These are phyloP conservation scores for Coccomyxa sp. DNA, from an alignment of 139 green algal species.

Conservation along the genomic window DNA sequence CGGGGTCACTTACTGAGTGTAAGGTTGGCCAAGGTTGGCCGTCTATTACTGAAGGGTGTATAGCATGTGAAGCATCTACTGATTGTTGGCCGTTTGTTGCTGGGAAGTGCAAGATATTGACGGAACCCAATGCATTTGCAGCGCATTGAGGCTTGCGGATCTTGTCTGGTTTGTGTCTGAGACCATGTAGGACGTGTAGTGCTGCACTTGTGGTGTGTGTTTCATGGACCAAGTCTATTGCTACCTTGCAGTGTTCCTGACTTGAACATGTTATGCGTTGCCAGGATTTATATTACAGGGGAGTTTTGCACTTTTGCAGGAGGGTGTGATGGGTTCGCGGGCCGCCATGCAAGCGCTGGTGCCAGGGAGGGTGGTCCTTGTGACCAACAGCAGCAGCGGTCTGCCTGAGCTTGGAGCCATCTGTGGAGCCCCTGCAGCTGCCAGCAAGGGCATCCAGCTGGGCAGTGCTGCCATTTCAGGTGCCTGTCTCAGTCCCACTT, in stretches of 20 bases:
- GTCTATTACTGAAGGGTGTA: not conserved
- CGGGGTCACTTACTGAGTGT: not conserved
- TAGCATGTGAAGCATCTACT: no score
- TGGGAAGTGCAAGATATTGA: not conserved
- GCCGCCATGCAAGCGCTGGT: conserved; percentile 45
- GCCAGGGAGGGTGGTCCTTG: conserved; percentile 53
- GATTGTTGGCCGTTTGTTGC: not conserved
- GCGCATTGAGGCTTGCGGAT: no score
- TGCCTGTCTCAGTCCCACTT: no score
- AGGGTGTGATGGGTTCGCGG: conserved; percentile 37
- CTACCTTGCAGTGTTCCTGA: not conserved
- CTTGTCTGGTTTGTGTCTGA: no score
- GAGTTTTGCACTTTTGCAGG: conserved; percentile 26
- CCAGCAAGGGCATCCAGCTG: not conserved
- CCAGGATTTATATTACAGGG: not conserved
- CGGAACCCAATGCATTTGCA: no score
- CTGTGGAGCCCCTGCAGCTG: conserved; percentile 15
- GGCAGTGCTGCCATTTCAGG: not conserved
- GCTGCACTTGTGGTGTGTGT: no score
- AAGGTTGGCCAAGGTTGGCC: not conserved
- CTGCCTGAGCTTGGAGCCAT: conserved; percentile 64
- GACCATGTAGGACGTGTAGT: no score
- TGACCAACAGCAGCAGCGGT: conserved; percentile 36
- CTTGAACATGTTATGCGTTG: not conserved
- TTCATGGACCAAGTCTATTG: not conserved